Evolutionary conservation across 495 filamentous ascomycete species (phyloP).

Genomic region (Pyrenula aspistea): DNA sequence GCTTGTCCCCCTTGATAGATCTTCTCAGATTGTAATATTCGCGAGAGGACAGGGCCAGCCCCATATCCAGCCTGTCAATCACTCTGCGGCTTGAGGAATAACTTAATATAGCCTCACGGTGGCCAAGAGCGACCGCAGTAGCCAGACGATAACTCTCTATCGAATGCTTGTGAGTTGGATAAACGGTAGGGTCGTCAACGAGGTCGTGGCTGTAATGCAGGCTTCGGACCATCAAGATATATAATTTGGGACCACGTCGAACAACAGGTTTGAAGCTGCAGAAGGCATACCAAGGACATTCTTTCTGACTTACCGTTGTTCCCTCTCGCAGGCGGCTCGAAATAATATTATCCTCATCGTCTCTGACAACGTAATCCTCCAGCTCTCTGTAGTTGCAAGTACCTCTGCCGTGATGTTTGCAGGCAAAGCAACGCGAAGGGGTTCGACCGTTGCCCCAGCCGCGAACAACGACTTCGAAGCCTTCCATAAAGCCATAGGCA

Average conservation of each 20-base stretch:
- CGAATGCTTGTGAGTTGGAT: neutral
- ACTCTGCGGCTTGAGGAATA: neutral
- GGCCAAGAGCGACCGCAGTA: neutral
- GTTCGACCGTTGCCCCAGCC: too few species aligned
- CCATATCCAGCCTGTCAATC: neutral
- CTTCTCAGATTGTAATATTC: conserved; percentile 1
- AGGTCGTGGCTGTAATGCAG: neutral
- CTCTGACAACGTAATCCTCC: too few species aligned
- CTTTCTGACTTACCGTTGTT: too few species aligned
- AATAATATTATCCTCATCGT: too few species aligned
- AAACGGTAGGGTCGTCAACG: neutral
- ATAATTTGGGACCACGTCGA: neutral
- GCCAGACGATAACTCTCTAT: neutral
- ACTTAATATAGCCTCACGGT: neutral
- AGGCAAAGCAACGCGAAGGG: too few species aligned
- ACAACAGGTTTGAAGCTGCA: neutral
- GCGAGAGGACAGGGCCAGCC: neutral
- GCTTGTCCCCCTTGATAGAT: neutral
- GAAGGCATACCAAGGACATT: neutral
- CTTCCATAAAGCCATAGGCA: too few species aligned
- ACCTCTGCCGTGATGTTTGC: too few species aligned
- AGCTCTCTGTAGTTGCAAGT: too few species aligned
- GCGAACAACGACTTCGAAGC: too few species aligned
- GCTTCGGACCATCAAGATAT: neutral
- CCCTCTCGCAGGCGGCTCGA: too few species aligned